A percentile compares a stretch with the other conserved stretches of the same genome.
phyloP scores from a whole-genome alignment of 2,329 filamentous ascomycete species.

The Fusarium torreyae region DNA sequence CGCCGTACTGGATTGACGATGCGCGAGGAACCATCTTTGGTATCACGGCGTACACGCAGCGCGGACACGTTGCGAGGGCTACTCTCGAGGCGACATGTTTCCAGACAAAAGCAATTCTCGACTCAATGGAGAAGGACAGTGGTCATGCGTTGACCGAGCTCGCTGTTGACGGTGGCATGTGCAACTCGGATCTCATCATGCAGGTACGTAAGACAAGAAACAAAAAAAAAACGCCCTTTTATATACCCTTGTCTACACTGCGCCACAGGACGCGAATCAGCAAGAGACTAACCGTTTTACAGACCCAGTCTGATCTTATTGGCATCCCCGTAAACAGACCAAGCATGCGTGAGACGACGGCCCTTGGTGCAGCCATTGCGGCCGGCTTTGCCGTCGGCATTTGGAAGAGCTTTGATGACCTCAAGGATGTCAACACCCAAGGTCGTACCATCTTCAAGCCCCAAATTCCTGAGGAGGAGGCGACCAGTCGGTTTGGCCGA shows the following conservation, averaged over 20 bases:
- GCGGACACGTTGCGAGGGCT: conserved; percentile 83
- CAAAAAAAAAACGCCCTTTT: background rate
- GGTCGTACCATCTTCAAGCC: conserved; percentile 79
- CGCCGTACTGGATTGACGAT: conserved; percentile 89
- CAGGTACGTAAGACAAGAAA: conserved; percentile 60
- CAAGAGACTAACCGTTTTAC: conserved; percentile 12
- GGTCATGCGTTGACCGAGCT: conserved; percentile 80
- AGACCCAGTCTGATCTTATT: conserved; percentile 85
- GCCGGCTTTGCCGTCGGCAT: conserved; percentile 83
- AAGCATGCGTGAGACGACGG: conserved; percentile 87
- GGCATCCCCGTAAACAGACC: conserved; percentile 84
- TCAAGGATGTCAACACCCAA: conserved; percentile 79
- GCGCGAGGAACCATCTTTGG: conserved; percentile 85
- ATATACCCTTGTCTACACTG: background rate
- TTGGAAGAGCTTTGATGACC: conserved; percentile 81
- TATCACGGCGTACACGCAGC: conserved; percentile 82
- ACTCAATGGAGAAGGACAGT: conserved; percentile 85
- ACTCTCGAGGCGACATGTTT: conserved; percentile 87
- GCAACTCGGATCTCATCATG: conserved; percentile 85
- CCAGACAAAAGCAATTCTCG: conserved; percentile 85
- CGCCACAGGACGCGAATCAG: background rate
- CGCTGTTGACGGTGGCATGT: conserved; percentile 89
- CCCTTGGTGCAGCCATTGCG: conserved; percentile 85
- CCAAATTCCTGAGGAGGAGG: conserved; percentile 71
- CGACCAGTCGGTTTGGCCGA: conserved; percentile 74